A percentile compares a stretch with the other conserved stretches of the same genome.
phyloP scores from a whole-genome alignment of 305 asterid genomes.

The Fraxinus latifolia region DNA sequence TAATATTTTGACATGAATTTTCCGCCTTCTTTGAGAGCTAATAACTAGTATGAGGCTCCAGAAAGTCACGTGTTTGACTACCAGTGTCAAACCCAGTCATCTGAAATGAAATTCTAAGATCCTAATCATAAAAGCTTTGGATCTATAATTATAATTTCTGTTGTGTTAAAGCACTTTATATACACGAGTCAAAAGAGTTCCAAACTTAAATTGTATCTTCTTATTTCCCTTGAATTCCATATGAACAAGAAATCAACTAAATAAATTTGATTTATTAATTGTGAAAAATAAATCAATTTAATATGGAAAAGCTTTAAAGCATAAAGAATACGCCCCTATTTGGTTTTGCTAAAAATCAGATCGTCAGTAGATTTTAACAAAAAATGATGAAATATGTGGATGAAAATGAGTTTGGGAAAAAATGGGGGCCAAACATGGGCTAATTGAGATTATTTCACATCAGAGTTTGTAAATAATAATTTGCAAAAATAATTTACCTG shows the following conservation, averaged over 20 bases:
- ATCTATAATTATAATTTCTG: not conserved
- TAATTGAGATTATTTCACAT: not conserved
- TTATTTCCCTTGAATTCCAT: not conserved
- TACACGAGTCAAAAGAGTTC: not conserved
- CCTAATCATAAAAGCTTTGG: not conserved
- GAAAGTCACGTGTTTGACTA: not conserved
- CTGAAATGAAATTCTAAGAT: not conserved
- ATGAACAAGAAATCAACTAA: not conserved
- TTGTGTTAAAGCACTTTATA: not conserved
- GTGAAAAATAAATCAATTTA: not conserved
- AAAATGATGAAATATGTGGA: not conserved
- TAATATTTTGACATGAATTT: not conserved
- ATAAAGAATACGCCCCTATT: not conserved
- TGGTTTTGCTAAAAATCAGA: not conserved
- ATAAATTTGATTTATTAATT: not conserved
- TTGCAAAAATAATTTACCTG: constrained; percentile 41
- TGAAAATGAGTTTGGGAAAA: not conserved
- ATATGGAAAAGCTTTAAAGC: not conserved
- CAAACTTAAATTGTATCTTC: not conserved
- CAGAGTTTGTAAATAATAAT: not conserved
- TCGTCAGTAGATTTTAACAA: not conserved
- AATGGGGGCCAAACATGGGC: not conserved
- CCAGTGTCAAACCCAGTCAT: not conserved
- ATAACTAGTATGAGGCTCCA: not conserved
- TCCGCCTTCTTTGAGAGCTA: not conserved